A percentile compares a stretch with the other conserved stretches of the same genome.
Conservation (phyloP, 177 flowering plant genomes). For the Vitis hybrid region DNA sequence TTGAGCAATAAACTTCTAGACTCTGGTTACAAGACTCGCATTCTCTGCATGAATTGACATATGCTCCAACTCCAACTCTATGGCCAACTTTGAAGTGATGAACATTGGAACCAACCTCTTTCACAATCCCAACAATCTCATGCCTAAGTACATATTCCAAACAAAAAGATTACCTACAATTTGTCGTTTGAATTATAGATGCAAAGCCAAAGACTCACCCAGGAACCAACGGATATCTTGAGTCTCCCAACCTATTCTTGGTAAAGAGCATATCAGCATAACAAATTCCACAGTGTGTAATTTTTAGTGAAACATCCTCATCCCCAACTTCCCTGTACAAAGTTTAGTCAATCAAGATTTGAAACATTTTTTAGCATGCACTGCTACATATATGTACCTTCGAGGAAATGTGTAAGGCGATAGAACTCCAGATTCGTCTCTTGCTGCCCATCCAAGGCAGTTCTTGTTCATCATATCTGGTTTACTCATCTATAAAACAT, state of each 20-base stretch:
- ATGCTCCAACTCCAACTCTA: conserved; percentile 48
- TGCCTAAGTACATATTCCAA: conserved; percentile 22
- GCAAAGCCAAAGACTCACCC: conserved; percentile 35
- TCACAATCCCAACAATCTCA: conserved; percentile 48
- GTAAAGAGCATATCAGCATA: conserved; percentile 63
- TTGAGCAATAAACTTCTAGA: conserved; percentile 30
- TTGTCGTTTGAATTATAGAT: no score
- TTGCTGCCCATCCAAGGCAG: no score
- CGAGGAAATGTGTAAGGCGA: no score
- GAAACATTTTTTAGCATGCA: no score
- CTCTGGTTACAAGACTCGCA: conserved; percentile 40
- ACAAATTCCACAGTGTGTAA: conserved; percentile 66
- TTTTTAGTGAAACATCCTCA: conserved; percentile 54
- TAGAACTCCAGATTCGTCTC: no score
- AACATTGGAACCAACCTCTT: conserved; percentile 38
- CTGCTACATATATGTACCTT: no score
- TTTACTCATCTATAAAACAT: no score
- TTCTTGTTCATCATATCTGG: no score
- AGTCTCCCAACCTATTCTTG: conserved; percentile 33
- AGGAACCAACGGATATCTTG: conserved; percentile 62
- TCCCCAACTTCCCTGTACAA: conserved; percentile 38
- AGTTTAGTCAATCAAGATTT: not conserved
- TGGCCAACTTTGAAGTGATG: conserved; percentile 37
- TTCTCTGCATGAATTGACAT: conserved; percentile 40
- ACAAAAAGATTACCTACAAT: no score